Base-by-base conservation (phyloP, 345 rosid species). In the Passiflora organensis region DNA sequence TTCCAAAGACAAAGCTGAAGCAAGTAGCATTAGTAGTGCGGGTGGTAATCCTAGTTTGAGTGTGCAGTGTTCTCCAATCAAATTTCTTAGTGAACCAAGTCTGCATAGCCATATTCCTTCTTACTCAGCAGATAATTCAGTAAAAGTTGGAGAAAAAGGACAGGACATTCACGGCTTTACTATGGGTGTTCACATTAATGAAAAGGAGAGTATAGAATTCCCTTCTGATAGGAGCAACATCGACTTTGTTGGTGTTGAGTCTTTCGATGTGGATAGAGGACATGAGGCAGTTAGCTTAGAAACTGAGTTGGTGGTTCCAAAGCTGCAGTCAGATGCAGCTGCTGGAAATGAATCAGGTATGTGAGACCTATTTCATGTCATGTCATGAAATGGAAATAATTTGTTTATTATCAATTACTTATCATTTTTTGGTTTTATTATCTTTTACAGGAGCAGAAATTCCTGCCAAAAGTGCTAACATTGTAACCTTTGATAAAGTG, bases 341-440 rank as follows among this genome's bases (percentile, higher is more conserved):
- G 58, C 51, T 65, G 48, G 32, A 5, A 58, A 65, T 22, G 71
- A 63, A 39, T 65, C 76, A 60, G 84, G 93, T 87, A 68, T 56
- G 16, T 64, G 51, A 55, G 38, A 45, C 58, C 23, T 64, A 16
- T 34, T 43, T 58, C 42, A 15, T 32, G 28, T 44, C 20, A 37
- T 45, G 39, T 55, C 48, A 22, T 14, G n/a, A n/a, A n/a, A n/a
- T n/a, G n/a, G n/a, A n/a, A n/a, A 18, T 18, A 53, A 24, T 53
- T 6, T 9, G 16, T 19, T 63, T 43, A 41, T 25, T 56, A 13
- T 28, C 24, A 13, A 28, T 47, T 21, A 20, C 2, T 32, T 48
- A 14, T 18, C 48, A 44, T 42, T 55, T 46, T 37, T 11, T 12
- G 18, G 50, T 46, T 23, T 54, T 36, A 41, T 19, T n/a, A n/a